Percentiles rank a stretch among this genome's conserved stretches.
Conservation (phyloP, 768 basidiomycete species). For the Amanita rubescens region DNA sequence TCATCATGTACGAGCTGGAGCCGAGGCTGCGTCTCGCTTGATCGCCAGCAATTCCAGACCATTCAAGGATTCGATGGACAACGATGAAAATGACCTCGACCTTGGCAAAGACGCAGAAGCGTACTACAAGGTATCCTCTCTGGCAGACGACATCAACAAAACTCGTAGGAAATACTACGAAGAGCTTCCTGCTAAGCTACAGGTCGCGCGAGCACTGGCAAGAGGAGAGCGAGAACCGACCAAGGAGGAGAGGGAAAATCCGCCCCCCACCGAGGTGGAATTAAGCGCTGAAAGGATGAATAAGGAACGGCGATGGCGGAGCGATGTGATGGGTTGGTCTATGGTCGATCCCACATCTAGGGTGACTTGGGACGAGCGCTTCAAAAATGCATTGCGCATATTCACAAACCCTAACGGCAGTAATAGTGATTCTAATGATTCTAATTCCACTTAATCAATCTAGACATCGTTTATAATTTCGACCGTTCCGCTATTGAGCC, state of each 20-base stretch:
- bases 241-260: conserved; percentile 69
- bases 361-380: conserved; percentile 75
- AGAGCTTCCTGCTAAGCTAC: conserved; percentile 56
- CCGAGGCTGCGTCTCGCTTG: conserved; percentile 73
- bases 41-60: conserved; percentile 58
- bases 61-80: conserved; percentile 32
- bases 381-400: conserved; percentile 50
- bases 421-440: conserved; percentile 9
- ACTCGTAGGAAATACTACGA: conserved; percentile 74
- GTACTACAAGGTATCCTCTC: conserved; percentile 58
- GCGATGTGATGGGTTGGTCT: conserved; percentile 73
- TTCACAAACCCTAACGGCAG: conserved; percentile 37
- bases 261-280: conserved; percentile 85
- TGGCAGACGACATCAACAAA: conserved; percentile 54
- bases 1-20: conserved; percentile 68
- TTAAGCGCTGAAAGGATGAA: conserved; percentile 80
- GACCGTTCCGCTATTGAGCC: conserved; percentile 60
- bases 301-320: conserved; percentile 84
- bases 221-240: conserved; percentile 76
- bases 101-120: conserved; percentile 63
- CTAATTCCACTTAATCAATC: conserved; percentile 9
- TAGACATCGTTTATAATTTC: conserved; percentile 33
- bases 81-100: conserved; percentile 52
- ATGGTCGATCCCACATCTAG: conserved; percentile 56
- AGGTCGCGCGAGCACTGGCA: conserved; percentile 67